These are phyloP conservation scores for Tranzscheliella williamsii DNA, from an alignment of 1,284 basidiomycete genomes.

Conservation along the genomic window DNA sequence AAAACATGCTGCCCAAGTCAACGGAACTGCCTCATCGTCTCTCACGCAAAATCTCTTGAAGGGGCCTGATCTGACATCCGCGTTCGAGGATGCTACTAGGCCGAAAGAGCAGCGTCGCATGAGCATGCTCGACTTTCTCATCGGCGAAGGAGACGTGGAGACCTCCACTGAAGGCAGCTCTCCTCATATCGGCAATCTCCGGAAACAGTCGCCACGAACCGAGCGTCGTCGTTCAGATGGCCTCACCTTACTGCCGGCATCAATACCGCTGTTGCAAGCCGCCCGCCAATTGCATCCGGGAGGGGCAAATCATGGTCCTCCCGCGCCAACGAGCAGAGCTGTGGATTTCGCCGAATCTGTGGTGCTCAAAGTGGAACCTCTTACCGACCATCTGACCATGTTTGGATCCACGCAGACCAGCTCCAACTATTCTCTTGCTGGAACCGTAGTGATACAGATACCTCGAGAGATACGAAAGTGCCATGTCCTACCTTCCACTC, in stretches of 20 bases:
- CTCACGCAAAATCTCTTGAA: too few species aligned
- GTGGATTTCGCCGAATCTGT: conserved; percentile 17
- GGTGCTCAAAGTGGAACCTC: conserved; percentile 34
- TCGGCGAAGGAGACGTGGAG: conserved; percentile 3
- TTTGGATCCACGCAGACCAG: conserved; percentile 59
- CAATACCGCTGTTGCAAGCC: conserved; percentile 25
- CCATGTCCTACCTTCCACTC: neutral
- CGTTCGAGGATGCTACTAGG: neutral
- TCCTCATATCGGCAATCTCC: too few species aligned
- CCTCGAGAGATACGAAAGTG: neutral
- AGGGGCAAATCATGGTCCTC: too few species aligned
- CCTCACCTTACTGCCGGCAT: conserved; percentile 3
- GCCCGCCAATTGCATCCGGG: conserved; percentile 12
- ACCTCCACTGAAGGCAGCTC: too few species aligned
- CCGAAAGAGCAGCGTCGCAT: conserved; percentile 17
- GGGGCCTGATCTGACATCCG: too few species aligned
- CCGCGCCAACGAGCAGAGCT: conserved; percentile 5
- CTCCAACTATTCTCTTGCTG: conserved; percentile 58
- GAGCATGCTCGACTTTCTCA: conserved; percentile 42
- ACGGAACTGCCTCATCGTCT: too few species aligned
- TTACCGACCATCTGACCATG: conserved; percentile 51
- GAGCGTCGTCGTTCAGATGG: neutral
- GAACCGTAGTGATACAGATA: conserved; percentile 38
- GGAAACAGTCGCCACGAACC: neutral
- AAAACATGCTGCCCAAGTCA: neutral